Evolutionary conservation across 129 eudicot genomes (phyloP).

Genomic region (Lactuca saligna): DNA sequence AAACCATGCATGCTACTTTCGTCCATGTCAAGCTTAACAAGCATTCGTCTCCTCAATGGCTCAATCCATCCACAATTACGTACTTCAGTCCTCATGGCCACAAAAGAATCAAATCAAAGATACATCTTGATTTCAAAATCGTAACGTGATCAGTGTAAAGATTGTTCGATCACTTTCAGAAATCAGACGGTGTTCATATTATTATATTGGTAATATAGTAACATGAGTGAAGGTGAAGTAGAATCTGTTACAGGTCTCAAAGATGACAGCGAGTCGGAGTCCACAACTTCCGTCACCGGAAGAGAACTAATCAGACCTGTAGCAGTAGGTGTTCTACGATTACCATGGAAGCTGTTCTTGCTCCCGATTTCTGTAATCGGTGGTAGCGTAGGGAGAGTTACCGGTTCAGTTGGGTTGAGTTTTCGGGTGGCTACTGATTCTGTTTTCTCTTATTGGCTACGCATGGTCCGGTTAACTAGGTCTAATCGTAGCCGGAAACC

Average conservation of each 20-base stretch:
- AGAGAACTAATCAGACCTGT: slow-evolving; percentile 18
- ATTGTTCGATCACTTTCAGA: neutral
- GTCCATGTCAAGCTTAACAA: neutral
- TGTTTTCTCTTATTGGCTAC: slow-evolving; percentile 53
- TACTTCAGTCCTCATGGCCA: slow-evolving; percentile 1
- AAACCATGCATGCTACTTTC: neutral
- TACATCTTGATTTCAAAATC: neutral
- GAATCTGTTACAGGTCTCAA: neutral
- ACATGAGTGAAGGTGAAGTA: slow-evolving; percentile 17
- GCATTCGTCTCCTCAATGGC: neutral
- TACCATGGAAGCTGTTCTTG: slow-evolving; percentile 64
- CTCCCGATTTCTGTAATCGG: slow-evolving; percentile 66
- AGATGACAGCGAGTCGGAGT: neutral
- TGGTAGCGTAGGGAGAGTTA: slow-evolving; percentile 53
- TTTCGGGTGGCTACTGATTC: slow-evolving; percentile 62
- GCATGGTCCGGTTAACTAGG: slow-evolving; percentile 40
- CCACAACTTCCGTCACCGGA: slow-evolving; percentile 4
- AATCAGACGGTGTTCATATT: neutral
- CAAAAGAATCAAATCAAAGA: neutral
- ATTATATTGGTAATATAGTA: neutral
- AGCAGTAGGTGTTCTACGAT: slow-evolving; percentile 35
- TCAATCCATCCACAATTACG: neutral
- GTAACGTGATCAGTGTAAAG: neutral
- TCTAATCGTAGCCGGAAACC: slow-evolving; percentile 30
- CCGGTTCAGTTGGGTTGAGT: slow-evolving; percentile 61